A percentile compares a stretch with the other conserved stretches of the same genome.
phyloP scores from a whole-genome alignment of 1,139 yeast genomes.

The Meyerozyma athensensis region DNA sequence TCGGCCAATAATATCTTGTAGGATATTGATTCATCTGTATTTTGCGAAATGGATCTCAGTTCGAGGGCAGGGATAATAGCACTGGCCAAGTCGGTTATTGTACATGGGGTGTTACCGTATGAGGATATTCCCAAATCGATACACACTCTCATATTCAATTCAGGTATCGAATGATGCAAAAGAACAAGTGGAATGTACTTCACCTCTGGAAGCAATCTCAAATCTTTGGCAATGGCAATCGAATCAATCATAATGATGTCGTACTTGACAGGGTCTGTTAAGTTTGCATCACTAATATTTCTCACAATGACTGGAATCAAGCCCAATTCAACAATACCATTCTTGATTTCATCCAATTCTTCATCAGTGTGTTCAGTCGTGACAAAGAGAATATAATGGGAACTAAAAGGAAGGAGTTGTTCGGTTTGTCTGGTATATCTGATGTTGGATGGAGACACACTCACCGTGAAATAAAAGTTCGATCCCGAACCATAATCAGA shows the following conservation, averaged over 20 bases:
- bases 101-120: conserved; percentile 83
- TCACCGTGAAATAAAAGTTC: conserved; percentile 72
- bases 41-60: conserved; percentile 73
- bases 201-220: conserved; percentile 66
- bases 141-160: conserved; percentile 74
- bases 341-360: conserved; percentile 43
- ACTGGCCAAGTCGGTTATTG: conserved; percentile 75
- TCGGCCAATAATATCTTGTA: conserved; percentile 78
- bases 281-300: conserved; percentile 45
- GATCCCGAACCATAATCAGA: conserved; percentile 81
- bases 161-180: conserved; percentile 72
- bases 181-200: conserved; percentile 79
- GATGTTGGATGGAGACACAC: conserved; percentile 69
- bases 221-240: conserved; percentile 64
- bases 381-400: conserved; percentile 65
- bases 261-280: conserved; percentile 56
- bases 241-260: conserved; percentile 83
- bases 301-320: conserved; percentile 48
- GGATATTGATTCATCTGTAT: conserved; percentile 72
- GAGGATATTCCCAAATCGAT: conserved; percentile 83
- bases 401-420: conserved; percentile 65
- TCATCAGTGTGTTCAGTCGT: conserved; percentile 56
- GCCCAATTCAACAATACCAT: conserved; percentile 39
- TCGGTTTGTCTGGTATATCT: conserved; percentile 64
- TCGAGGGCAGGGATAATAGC: conserved; percentile 82